Evolutionary conservation across 768 basidiomycete species (phyloP).

Genomic region (Boletus barrowsii): DNA sequence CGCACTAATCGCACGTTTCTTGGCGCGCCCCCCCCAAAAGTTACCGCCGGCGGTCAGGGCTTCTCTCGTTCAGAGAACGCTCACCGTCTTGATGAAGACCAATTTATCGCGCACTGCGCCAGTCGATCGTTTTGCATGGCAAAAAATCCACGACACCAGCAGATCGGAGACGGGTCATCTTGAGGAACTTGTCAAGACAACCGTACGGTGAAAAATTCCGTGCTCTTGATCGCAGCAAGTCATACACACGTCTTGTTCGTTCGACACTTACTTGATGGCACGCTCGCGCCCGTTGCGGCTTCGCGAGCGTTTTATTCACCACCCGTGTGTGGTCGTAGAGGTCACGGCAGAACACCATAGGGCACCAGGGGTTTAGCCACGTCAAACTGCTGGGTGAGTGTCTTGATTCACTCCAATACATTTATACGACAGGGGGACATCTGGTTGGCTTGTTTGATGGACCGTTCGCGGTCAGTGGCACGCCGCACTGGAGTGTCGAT

Average conservation of each 20-base stretch:
- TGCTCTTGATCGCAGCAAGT: slow-evolving; percentile 20
- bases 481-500: slow-evolving; percentile 1
- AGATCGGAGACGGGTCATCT: slow-evolving; percentile 2
- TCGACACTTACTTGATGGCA: slow-evolving; percentile 22
- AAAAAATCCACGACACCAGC: slow-evolving; percentile 5
- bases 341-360: slow-evolving; percentile 3
- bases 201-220: slow-evolving; percentile 29
- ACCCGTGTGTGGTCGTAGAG: not conserved
- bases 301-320: slow-evolving; percentile 15
- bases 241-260: slow-evolving; percentile 18
- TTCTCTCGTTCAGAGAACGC: not conserved
- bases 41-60: not conserved
- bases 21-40: not conserved
- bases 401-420: slow-evolving; percentile 30
- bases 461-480: not conserved
- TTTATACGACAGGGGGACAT: slow-evolving; percentile 25
- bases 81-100: slow-evolving; percentile 12
- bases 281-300: slow-evolving; percentile 15
- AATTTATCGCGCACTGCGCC: not conserved
- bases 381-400: slow-evolving; percentile 27
- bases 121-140: not conserved
- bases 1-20: slow-evolving; percentile 10
- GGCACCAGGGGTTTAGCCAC: not conserved
- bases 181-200: slow-evolving; percentile 8
- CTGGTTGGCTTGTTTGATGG: slow-evolving; percentile 3